phyloP scores from a whole-genome alignment of 2,329 filamentous ascomycete species.

The Tolypocladium pustulatum region DNA sequence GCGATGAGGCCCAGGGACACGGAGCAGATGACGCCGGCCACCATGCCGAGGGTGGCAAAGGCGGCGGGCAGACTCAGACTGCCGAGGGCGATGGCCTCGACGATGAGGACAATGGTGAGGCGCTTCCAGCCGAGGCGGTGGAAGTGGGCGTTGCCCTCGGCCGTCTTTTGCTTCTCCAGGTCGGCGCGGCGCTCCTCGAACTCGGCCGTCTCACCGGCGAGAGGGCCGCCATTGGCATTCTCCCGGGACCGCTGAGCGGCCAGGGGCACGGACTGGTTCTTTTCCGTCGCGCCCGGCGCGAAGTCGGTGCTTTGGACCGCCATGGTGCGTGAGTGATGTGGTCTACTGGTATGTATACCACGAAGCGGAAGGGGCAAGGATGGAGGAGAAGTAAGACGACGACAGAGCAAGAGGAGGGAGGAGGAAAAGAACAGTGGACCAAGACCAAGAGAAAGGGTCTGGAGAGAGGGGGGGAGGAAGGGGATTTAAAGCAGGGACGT shows the following conservation, averaged over 20 bases:
- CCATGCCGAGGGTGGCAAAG: slow-evolving; percentile 44
- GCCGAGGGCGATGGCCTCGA: slow-evolving; percentile 46
- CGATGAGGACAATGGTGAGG: slow-evolving; percentile 43
- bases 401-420: background rate
- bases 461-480: background rate
- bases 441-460: background rate
- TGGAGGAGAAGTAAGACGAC: background rate
- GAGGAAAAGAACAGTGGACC: background rate
- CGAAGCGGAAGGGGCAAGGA: background rate
- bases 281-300: background rate
- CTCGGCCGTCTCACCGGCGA: slow-evolving; percentile 27
- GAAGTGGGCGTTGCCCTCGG: slow-evolving; percentile 36
- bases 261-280: background rate
- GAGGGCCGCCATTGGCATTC: slow-evolving; percentile 13
- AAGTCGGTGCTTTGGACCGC: background rate
- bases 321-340: background rate
- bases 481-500: background rate
- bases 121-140: slow-evolving; percentile 46
- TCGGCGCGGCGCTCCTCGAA: slow-evolving; percentile 23
- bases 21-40: slow-evolving; percentile 32
- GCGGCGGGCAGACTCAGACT: slow-evolving; percentile 38
- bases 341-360: background rate
- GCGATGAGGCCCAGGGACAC: slow-evolving; percentile 33
- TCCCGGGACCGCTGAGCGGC: slow-evolving; percentile 8
- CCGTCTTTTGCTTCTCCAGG: slow-evolving; percentile 34